These are phyloP conservation scores for Tritrichomonas musculus DNA, from an alignment of 208 protist species.

Conservation along the genomic window DNA sequence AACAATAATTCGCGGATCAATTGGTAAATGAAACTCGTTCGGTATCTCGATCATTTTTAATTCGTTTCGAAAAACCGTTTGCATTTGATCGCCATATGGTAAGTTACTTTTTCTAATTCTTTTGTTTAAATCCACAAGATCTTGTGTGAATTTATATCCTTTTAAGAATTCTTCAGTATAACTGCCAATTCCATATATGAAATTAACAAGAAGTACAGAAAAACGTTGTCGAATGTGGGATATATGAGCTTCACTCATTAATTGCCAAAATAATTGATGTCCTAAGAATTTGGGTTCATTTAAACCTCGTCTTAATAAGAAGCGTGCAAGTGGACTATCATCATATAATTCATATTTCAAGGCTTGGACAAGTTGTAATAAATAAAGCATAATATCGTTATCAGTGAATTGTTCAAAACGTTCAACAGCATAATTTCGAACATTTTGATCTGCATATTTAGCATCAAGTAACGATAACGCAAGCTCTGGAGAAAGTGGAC, in stretches of 20 bases:
- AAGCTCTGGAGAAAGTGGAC: not conserved
- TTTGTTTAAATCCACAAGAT: not conserved
- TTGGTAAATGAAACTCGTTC: slow-evolving; percentile 14
- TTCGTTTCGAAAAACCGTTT: not conserved
- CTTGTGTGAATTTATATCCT: not conserved
- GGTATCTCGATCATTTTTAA: not conserved
- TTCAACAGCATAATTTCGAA: slow-evolving; percentile 58
- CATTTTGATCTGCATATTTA: slow-evolving; percentile 58
- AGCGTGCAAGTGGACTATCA: slow-evolving; percentile 58
- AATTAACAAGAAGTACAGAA: slow-evolving; percentile 46
- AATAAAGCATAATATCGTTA: slow-evolving; percentile 40
- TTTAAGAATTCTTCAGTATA: not conserved
- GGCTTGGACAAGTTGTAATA: slow-evolving; percentile 55
- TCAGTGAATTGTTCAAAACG: slow-evolving; percentile 40
- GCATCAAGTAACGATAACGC: slow-evolving; percentile 64
- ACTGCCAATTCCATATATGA: not conserved
- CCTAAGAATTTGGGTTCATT: slow-evolving; percentile 61
- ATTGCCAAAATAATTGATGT: slow-evolving; percentile 69
- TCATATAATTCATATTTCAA: slow-evolving; percentile 70
- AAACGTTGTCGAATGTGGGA: not conserved
- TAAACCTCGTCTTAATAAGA: slow-evolving; percentile 63
- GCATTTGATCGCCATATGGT: not conserved
- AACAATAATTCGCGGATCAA: slow-evolving; percentile 23
- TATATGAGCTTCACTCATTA: slow-evolving; percentile 62
- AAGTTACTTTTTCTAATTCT: not conserved